phyloP scores from a whole-genome alignment of 1,284 basidiomycete genomes.

The Taiwanofungus camphoratus region DNA sequence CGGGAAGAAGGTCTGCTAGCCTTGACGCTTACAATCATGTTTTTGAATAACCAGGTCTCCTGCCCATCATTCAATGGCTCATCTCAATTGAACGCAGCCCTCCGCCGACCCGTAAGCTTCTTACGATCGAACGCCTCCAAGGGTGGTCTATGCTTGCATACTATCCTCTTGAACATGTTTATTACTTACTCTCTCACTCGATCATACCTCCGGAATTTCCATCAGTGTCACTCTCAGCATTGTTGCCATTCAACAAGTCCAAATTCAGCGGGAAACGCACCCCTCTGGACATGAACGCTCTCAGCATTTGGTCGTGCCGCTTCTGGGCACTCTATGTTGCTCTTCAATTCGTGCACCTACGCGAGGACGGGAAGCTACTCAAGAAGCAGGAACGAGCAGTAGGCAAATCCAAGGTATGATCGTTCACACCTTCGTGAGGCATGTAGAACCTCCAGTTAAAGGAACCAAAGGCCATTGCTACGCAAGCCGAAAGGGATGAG shows the following conservation, averaged over 20 bases:
- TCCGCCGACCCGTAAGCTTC: conserved; percentile 60
- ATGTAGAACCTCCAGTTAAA: too few species aligned
- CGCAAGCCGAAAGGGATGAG: conserved; percentile 48
- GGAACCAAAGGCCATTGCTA: conserved; percentile 25
- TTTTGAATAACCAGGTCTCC: conserved; percentile 42
- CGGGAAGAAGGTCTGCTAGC: background rate
- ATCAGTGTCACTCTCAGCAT: conserved; percentile 36
- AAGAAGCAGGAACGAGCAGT: conserved; percentile 48
- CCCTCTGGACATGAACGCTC: conserved; percentile 38
- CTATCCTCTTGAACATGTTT: conserved; percentile 78
- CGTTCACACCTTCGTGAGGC: too few species aligned
- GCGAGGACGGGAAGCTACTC: conserved; percentile 60
- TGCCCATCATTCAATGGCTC: conserved; percentile 77
- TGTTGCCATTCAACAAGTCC: conserved; percentile 24
- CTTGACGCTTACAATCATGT: background rate
- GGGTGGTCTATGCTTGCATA: conserved; percentile 81
- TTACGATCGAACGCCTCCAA: conserved; percentile 75
- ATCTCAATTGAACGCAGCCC: conserved; percentile 63
- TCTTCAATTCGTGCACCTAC: conserved; percentile 67
- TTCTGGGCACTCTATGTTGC: conserved; percentile 74
- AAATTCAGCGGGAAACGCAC: conserved; percentile 31
- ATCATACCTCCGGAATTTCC: conserved; percentile 53
- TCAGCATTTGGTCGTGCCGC: conserved; percentile 61
- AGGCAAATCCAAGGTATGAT: conserved; percentile 45
- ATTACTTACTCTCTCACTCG: conserved; percentile 60